Base-by-base conservation (phyloP, 1,284 basidiomycete species). In the Irpex lacteus region DNA sequence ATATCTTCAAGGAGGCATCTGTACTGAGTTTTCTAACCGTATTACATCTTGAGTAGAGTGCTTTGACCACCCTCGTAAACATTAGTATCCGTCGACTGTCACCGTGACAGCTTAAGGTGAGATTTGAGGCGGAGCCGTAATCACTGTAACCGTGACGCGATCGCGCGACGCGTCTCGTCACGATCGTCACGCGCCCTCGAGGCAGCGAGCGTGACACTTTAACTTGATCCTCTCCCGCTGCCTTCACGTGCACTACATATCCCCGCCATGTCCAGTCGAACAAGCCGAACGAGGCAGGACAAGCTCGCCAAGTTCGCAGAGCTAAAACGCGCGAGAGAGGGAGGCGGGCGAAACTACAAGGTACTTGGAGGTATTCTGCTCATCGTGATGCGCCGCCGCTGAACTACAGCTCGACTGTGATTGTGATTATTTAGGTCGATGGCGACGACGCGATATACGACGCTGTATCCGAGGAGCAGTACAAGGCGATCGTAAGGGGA, bases 381-480 rank as follows among this genome's bases (percentile, higher is more conserved):
- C 26, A 26, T 26, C 26, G 26, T 26, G 26, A 26, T 26, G 26
- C 26, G 3, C 26, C 26, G 26, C 26, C 26, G 26, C 26, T 26
- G 4, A 26, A 26, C 26, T 26, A 26, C 26, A 26, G 26, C 26
- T 26, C 3, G 26, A 26, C 26, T 26, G 3, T 26, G 26, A 26
- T 26, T 26, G 0, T 26, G 26, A 26, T 26, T 26, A 26, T 3
- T 61, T 68, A 83, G 83, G 70, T 84, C 68, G 86, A 88, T 65
- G 86, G 89, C 54, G 92, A 95, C 55, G 82, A 82, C 9, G 82
- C 84, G 19, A 81, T 99, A 34, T 99, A 98, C 73, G 96, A 98
- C 73, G 92, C 94, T 71, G 94, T 99, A 15, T 87, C 90, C 0
- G 97, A 98, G 67, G 92, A 95, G 36, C 90, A 96, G 70, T 99